Conservation (phyloP, 805 yeast species). For the Candida hispaniensis region DNA sequence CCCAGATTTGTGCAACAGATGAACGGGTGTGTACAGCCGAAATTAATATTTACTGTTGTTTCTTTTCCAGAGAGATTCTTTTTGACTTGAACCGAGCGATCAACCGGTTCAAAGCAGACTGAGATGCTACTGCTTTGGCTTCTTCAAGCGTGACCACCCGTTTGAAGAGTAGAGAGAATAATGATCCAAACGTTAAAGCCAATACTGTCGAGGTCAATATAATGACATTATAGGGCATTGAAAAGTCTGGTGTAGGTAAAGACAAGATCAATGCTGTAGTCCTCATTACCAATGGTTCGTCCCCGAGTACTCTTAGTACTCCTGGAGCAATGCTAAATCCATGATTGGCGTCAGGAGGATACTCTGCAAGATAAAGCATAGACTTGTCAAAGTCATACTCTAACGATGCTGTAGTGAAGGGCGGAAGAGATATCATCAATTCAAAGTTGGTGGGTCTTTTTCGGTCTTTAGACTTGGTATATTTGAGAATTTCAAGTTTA, state of each 20-base stretch:
- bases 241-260: conserved; percentile 93
- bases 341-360: conserved; percentile 99
- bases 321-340: conserved; percentile 95
- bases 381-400: conserved; percentile 82
- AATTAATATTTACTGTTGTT: conserved; percentile 10
- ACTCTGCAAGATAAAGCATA: conserved; percentile 71
- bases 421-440: conserved; percentile 52
- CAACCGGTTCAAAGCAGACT: conserved; percentile 11
- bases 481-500: conserved; percentile 44
- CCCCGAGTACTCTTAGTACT: conserved; percentile 45
- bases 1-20: too few species aligned
- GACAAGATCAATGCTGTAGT: conserved; percentile 81
- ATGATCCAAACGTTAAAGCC: conserved; percentile 82
- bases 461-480: conserved; percentile 72
- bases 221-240: conserved; percentile 97
- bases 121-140: conserved; percentile 17
- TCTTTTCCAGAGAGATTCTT: conserved; percentile 11
- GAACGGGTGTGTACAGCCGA: too few species aligned
- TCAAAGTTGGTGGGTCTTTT: conserved; percentile 76
- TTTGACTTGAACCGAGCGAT: conserved; percentile 11
- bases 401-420: conserved; percentile 46
- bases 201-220: conserved; percentile 86
- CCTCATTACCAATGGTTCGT: conserved; percentile 31
- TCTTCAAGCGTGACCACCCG: conserved; percentile 67
- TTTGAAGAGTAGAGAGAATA: conserved; percentile 69